Base-by-base conservation (phyloP, 2,329 filamentous ascomycete species). In the Nemania sp. region DNA sequence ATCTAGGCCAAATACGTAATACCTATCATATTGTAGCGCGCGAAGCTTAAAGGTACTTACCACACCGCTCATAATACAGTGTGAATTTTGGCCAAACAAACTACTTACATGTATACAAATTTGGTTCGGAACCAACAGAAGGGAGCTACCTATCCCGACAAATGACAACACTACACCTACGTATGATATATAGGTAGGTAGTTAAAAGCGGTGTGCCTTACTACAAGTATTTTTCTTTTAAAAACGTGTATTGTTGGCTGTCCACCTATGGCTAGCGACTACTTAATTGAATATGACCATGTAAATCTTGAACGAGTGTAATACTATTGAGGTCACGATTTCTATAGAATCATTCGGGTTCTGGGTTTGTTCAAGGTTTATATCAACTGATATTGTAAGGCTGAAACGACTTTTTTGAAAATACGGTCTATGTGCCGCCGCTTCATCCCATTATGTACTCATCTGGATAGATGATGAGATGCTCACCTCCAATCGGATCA, bases 51-150 rank as follows among this genome's bases (percentile, higher is more conserved):
- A 8, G 41, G 18, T 45, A 45, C 41, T 20, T 45, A 45, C 41
- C 51, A 61, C 35, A 49, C 43, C 29, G 29, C 35, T 56, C 22
- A 13, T 51, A 52, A 56, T 51, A 65, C 62, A 66, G 51, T 66
- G 52, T 56, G 57, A 62, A 20, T 20, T 22, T 24, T 41, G 20
- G n/a, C 10, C 18, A 45, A 22, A 49, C 57, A 6, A n/a, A 45
- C 5, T 20, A 20, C 6, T n/a, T 11, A 11, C 7, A 8, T 35
- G 18, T 45, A 45, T 20, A 43, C 32, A 3, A 13, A 15, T n/a
- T n/a, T 20, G 41, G 41, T 45, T 15, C 18, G 18, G 38, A 15
- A 13, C 15, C 38, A 43, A 43, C 38, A 43, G 2, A 15, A 13
- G 38, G 7, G 6, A n/a, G n/a, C n/a, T 45, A 35, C 32, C 32